phyloP scores from a whole-genome alignment of 306 rosid species.

The Abrus pulchellus region DNA sequence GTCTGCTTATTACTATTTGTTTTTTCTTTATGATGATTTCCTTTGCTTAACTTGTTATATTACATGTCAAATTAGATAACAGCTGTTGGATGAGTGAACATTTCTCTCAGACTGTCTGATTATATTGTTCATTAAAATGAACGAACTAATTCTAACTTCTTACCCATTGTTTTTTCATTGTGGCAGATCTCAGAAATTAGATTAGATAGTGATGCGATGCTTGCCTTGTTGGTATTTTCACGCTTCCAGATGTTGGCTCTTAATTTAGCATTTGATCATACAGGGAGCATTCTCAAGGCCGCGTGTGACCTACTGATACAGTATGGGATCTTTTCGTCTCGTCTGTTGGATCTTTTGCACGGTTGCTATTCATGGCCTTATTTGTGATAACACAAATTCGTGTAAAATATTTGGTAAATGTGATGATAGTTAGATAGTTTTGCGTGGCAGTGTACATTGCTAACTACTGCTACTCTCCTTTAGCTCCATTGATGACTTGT shows the following conservation, averaged over 20 bases:
- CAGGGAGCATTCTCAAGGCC: constrained; percentile 46
- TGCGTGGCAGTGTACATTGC: constrained; percentile 76
- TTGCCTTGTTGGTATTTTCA: constrained; percentile 39
- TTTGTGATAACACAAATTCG: constrained; percentile 43
- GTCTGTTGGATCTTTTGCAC: constrained; percentile 36
- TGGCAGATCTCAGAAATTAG: constrained; percentile 47
- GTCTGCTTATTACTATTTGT: background rate
- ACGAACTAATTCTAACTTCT: constrained; percentile 30
- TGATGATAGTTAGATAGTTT: constrained; percentile 59
- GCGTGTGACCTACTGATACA: constrained; percentile 40
- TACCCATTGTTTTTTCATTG: constrained; percentile 27
- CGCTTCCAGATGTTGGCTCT: constrained; percentile 32
- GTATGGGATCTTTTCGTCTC: constrained; percentile 43
- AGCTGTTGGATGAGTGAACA: background rate
- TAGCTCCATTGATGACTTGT: constrained; percentile 51
- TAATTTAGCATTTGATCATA: constrained; percentile 35
- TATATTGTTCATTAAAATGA: background rate
- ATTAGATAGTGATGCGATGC: constrained; percentile 40
- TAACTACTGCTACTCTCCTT: constrained; percentile 61
- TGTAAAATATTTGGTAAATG: constrained; percentile 77
- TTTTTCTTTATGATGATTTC: background rate
- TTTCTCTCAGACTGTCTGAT: background rate
- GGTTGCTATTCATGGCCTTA: constrained; percentile 14
- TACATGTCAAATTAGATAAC: constrained; percentile 11
- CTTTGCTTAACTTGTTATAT: background rate